Evolutionary conservation across 495 filamentous ascomycete species (phyloP), one percentile per base, ranked within the genome.

Genomic region (Xylaria telfairii): DNA sequence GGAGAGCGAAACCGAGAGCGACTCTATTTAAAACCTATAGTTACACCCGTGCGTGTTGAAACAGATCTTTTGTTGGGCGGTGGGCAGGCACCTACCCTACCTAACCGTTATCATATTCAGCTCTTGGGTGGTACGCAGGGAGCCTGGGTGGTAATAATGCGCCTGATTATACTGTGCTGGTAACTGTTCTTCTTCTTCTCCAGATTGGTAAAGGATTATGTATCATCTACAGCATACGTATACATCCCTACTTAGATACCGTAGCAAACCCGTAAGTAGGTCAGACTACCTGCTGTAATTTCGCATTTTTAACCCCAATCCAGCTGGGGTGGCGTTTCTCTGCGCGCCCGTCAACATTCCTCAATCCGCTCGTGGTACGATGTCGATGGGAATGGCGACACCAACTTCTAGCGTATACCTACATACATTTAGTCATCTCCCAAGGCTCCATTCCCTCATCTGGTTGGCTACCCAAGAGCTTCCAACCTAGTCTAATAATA

Each of bases 1-100:
- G 62, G 62, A 49, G 62, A 51, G 62, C 62, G 28, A 65, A 65
- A 49, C 42, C 17, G 44, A 65, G 28, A 51, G 17, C 62, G n/a
- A 65, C 62, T 65, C 37, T 65, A 65, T 65, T 49, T 65, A 51
- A 47, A 41, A 65, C 24, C 21, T 47, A 51, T 19, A 49, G 28
- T 61, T 47, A 65, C 62, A 51, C 26, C 62, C 44, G 44, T 15
- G 28, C 44, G 44, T 15, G 28, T 49, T 49, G 62, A 65, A 21
- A 65, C 44, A n/a, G 21, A 28, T 47, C 37, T 19, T 41, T 24
- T 32, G 56, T 59, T 59, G 56, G 28, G 15, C 6, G 17, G 54
- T 10, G 28, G 30, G 56, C 37, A 21, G 30, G 56, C 37, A 21
- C 30, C 32, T 37, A 37, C 8, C 3, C 34, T 37, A 37, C 4